phyloP scores from a whole-genome alignment of 345 rosid genomes.

The Gossypioides kirkii region DNA sequence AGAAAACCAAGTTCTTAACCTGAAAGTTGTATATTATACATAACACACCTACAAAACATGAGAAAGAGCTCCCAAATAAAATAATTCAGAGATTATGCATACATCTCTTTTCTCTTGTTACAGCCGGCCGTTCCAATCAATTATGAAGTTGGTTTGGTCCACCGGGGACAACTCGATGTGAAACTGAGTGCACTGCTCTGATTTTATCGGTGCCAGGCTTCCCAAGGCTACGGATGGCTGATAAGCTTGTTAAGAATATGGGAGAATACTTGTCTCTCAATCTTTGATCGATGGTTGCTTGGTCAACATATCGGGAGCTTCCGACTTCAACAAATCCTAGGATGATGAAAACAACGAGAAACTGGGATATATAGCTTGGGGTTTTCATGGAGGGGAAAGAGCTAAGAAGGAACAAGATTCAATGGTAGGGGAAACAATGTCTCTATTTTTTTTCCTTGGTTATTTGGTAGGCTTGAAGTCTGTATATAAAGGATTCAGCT shows the following conservation, averaged over 20 bases:
- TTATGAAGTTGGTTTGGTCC: slow-evolving; percentile 43
- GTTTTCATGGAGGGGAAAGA: slow-evolving; percentile 10
- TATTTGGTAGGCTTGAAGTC: background rate
- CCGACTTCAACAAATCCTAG: slow-evolving; percentile 7
- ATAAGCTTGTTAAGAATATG: slow-evolving; percentile 5
- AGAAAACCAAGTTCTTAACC: too few relatives aligned
- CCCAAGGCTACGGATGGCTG: slow-evolving; percentile 11
- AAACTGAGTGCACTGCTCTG: slow-evolving; percentile 7
- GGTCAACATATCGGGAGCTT: slow-evolving; percentile 12
- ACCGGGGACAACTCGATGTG: slow-evolving; percentile 24
- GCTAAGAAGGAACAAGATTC: background rate
- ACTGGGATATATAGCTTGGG: background rate
- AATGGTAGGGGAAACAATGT: background rate
- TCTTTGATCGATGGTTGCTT: background rate
- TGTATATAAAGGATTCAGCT: background rate
- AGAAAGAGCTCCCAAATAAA: too few relatives aligned
- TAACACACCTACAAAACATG: too few relatives aligned
- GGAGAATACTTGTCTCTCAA: slow-evolving; percentile 5
- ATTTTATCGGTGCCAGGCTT: slow-evolving; percentile 2
- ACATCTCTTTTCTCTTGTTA: background rate
- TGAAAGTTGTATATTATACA: too few relatives aligned
- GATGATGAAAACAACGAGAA: slow-evolving; percentile 11
- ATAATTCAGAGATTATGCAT: too few relatives aligned
- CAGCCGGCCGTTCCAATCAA: slow-evolving; percentile 1
- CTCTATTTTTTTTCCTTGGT: background rate